phyloP scores from a whole-genome alignment of 495 filamentous ascomycete species.

The Hyaloscypha finlandica region DNA sequence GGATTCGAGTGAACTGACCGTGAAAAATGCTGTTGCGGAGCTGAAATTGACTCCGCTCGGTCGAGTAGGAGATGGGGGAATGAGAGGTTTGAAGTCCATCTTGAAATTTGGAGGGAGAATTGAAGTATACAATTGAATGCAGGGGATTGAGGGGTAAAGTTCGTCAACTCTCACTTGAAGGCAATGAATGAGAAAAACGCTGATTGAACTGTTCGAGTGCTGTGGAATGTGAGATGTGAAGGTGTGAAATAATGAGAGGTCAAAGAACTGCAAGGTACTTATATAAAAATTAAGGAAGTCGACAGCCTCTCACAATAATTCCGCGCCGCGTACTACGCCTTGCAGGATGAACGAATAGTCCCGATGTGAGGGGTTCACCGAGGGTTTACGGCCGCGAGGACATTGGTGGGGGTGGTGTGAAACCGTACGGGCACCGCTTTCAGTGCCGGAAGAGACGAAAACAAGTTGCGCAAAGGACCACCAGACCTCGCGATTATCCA shows the following conservation, averaged over 20 bases:
- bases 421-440: no score
- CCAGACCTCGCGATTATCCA: no score
- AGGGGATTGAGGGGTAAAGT: neutral
- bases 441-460: no score
- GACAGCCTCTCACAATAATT: neutral
- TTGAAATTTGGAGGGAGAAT: neutral
- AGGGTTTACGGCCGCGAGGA: neutral
- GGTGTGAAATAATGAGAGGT: neutral
- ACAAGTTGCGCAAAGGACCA: no score
- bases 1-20: neutral
- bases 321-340: neutral
- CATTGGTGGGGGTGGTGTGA: neutral
- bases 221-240: neutral
- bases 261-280: neutral
- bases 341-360: neutral
- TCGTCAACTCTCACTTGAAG: neutral
- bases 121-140: neutral
- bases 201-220: neutral
- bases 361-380: neutral
- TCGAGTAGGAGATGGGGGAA: slow-evolving; percentile 2
- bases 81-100: slow-evolving; percentile 14
- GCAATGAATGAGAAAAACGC: neutral
- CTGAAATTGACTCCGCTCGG: neutral
- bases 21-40: neutral
- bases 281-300: neutral